These are phyloP conservation scores for Phytophthora nicotianae DNA, from an alignment of 352 stramenopile species.

Conservation along the genomic window DNA sequence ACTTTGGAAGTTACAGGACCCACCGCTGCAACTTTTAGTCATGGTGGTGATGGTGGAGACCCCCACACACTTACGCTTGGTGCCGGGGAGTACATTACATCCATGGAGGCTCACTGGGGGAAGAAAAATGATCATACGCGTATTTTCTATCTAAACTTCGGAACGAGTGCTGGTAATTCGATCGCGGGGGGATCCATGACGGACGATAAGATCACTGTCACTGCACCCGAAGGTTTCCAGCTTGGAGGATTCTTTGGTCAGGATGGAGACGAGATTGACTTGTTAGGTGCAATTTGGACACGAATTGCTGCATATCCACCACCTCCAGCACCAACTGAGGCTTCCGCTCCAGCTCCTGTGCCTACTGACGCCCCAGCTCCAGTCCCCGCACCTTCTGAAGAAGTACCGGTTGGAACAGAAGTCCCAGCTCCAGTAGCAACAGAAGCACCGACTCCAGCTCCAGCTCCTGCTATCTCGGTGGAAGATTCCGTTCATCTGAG, in stretches of 20 bases:
- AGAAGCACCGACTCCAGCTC: constrained; percentile 8
- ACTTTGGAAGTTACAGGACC: constrained; percentile 20
- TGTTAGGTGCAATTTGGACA: constrained; percentile 40
- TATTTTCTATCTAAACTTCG: constrained; percentile 47
- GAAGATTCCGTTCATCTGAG: constrained; percentile 24
- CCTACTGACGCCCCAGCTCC: too few species aligned
- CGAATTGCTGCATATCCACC: constrained; percentile 16
- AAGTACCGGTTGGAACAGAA: not conserved
- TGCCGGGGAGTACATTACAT: constrained; percentile 22
- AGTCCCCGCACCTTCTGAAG: too few species aligned
- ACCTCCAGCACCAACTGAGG: constrained; percentile 8
- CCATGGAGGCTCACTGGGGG: constrained; percentile 35
- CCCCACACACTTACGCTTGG: constrained; percentile 11
- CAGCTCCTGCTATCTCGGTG: not conserved
- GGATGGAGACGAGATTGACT: constrained; percentile 39
- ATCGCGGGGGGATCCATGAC: constrained; percentile 39
- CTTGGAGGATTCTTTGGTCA: constrained; percentile 58
- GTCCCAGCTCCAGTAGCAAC: not conserved
- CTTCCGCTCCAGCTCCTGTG: constrained; percentile 8
- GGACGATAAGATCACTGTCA: constrained; percentile 36
- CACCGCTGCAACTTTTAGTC: constrained; percentile 22
- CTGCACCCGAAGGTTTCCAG: constrained; percentile 45
- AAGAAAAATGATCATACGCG: constrained; percentile 20
- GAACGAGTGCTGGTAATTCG: constrained; percentile 41
- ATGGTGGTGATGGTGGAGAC: constrained; percentile 22